Evolutionary conservation across 352 stramenopile genomes (phyloP), one percentile per base, ranked within the genome.

Genomic region (Globisporangium okanoganense): DNA sequence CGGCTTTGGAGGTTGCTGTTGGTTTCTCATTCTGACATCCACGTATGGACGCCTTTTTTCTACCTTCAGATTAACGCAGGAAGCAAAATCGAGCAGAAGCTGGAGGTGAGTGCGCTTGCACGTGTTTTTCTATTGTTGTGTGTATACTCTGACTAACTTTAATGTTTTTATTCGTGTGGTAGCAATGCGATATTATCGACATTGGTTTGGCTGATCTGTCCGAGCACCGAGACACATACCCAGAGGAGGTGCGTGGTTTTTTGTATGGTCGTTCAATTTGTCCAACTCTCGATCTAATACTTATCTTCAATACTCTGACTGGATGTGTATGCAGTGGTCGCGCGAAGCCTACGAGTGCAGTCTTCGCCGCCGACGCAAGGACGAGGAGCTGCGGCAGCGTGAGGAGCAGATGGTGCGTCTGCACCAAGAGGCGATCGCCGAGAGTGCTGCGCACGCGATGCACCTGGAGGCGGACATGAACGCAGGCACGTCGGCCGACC

Each of bases 161-260:
- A 16, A 16, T 14, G 36, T 18, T 43, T 2, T 22, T 9, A 43
- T 22, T 45, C 40, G 16, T 9, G 4, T 12, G 29, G 6, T 60
- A 92, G 79, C 82, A 92, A 89, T 93, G 84, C 61, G 84, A 93
- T 57, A 69, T 85, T 22, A 92, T 93, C 54, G 84, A 93, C 56
- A 83, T 93, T 36, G 84, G 82, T 1, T 69, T 93, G 6, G 80
- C 84, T 16, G 84, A 93, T 64, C 53, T 93, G 54, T 58, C 71
- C 7, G 82, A 92, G 66, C 84, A 92, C 53, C 79, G 78, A 14
- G 73, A 78, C 6, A 73, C 78, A 20, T 92, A 88, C 38, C 65
- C 82, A 1, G 75, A 92, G 51, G 82, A 93, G 76, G 84, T 93
- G 47, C 24, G 67, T 56, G n/a, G 29, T 22, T 24, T 5, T 29